These are phyloP conservation scores for Chlorella sp. DNA, from an alignment of 139 green algal species.

Conservation along the genomic window DNA sequence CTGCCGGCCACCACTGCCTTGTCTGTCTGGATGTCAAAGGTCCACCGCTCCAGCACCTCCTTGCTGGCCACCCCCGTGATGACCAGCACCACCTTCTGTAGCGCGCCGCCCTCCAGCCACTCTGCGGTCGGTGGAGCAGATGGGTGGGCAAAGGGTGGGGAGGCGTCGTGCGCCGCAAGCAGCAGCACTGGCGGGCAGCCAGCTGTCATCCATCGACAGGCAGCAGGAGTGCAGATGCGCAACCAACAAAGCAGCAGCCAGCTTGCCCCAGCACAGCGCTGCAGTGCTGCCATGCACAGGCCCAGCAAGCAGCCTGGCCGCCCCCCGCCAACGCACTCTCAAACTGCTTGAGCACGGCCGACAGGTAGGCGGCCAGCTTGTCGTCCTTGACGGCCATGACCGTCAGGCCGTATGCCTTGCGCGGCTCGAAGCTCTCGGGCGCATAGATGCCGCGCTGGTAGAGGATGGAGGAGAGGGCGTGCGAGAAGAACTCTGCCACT, in stretches of 20 bases:
- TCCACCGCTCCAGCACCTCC: conserved; percentile 95
- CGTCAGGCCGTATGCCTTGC: conserved; percentile 93
- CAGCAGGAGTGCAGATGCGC: no score
- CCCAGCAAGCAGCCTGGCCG: no score
- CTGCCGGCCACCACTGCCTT: conserved; percentile 62
- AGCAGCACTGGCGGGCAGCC: no score
- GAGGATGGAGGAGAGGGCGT: conserved; percentile 94
- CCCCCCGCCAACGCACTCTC: conserved; percentile 33
- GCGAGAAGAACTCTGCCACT: conserved; percentile 95
- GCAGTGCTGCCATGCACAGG: no score
- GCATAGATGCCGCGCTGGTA: conserved; percentile 98
- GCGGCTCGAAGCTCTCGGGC: conserved; percentile 86
- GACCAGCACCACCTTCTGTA: conserved; percentile 96
- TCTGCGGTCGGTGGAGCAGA: conserved; percentile 53
- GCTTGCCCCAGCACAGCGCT: no score
- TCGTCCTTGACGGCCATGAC: conserved; percentile 90
- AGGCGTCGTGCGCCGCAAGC: no score
- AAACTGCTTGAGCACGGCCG: conserved; percentile 84
- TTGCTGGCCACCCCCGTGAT: conserved; percentile 71
- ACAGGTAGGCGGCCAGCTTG: conserved; percentile 84
- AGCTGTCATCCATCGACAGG: not conserved
- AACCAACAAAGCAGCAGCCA: no score
- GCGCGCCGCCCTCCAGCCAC: conserved; percentile 84
- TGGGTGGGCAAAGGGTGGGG: not conserved
- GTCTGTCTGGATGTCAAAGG: conserved; percentile 95